A percentile compares a stretch with the other conserved stretches of the same genome.
These are phyloP conservation scores for Trichoderma simmonsii DNA, from an alignment of 2,329 filamentous ascomycete species.

Conservation along the genomic window DNA sequence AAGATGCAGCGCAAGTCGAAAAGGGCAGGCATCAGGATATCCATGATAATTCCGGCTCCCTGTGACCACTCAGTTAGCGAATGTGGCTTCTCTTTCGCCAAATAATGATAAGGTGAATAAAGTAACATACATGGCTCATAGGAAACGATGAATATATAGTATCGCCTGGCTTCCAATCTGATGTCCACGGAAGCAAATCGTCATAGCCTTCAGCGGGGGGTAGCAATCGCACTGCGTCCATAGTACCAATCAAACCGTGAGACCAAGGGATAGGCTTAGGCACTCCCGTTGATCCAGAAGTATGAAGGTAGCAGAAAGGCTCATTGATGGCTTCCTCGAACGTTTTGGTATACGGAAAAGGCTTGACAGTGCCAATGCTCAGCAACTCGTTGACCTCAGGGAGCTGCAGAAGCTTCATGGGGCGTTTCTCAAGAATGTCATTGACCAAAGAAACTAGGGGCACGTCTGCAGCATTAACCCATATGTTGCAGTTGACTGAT, in stretches of 20 bases:
- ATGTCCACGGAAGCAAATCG: conserved; percentile 29
- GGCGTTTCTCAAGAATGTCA: neutral
- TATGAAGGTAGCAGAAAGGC: conserved; percentile 39
- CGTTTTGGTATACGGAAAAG: conserved; percentile 32
- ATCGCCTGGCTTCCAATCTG: conserved; percentile 29
- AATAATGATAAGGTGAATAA: too few species aligned
- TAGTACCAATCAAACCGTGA: conserved; percentile 32
- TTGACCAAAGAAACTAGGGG: neutral
- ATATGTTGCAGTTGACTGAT: conserved; percentile 31
- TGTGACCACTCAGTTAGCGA: conserved; percentile 13
- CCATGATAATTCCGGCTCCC: conserved; percentile 42
- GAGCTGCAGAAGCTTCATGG: neutral
- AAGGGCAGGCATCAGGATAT: conserved; percentile 38
- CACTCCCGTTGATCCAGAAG: conserved; percentile 42
- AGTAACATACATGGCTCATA: conserved; percentile 32
- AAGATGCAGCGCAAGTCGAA: conserved; percentile 36
- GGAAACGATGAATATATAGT: conserved; percentile 37
- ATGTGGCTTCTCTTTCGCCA: neutral
- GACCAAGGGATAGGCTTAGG: conserved; percentile 40
- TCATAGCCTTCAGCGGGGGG: conserved; percentile 31
- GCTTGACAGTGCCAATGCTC: neutral
- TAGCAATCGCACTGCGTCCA: conserved; percentile 38
- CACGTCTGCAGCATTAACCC: conserved; percentile 27
- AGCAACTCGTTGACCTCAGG: neutral
- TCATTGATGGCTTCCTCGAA: conserved; percentile 35